Evolutionary conservation across 2,329 filamentous ascomycete genomes (phyloP).

Genomic region (Pseudogymnoascus sp.): DNA sequence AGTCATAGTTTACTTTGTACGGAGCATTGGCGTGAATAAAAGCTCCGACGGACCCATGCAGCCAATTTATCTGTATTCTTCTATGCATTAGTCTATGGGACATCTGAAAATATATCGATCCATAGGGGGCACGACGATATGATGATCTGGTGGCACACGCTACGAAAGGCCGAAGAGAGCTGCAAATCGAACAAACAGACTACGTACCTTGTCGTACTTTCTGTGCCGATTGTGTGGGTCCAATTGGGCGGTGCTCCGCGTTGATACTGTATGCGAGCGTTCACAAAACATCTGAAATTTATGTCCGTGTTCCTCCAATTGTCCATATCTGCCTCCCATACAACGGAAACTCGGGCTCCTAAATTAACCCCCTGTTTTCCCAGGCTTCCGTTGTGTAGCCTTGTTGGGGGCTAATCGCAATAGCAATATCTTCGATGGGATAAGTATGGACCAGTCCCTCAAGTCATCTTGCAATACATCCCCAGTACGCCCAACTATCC

Average conservation of each 20-base stretch:
- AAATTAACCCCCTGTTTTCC: background rate
- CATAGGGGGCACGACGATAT: background rate
- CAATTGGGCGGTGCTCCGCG: background rate
- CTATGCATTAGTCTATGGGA: background rate
- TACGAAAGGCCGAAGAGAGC: background rate
- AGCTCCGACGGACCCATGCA: background rate
- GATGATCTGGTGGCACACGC: background rate
- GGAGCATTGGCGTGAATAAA: background rate
- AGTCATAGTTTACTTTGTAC: background rate
- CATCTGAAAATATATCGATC: background rate
- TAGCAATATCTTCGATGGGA: constrained; percentile 16
- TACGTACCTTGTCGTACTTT: background rate
- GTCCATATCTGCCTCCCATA: background rate
- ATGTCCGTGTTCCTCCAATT: background rate
- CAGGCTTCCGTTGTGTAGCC: background rate
- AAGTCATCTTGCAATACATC: background rate
- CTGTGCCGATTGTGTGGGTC: background rate
- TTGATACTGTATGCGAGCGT: background rate
- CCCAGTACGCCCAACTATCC: background rate
- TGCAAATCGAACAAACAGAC: background rate
- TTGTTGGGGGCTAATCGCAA: background rate
- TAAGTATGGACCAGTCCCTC: background rate
- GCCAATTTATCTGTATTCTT: background rate
- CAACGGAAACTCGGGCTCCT: background rate
- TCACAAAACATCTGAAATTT: background rate